Base-by-base conservation (phyloP, 768 basidiomycete species). In the Mycena pura region DNA sequence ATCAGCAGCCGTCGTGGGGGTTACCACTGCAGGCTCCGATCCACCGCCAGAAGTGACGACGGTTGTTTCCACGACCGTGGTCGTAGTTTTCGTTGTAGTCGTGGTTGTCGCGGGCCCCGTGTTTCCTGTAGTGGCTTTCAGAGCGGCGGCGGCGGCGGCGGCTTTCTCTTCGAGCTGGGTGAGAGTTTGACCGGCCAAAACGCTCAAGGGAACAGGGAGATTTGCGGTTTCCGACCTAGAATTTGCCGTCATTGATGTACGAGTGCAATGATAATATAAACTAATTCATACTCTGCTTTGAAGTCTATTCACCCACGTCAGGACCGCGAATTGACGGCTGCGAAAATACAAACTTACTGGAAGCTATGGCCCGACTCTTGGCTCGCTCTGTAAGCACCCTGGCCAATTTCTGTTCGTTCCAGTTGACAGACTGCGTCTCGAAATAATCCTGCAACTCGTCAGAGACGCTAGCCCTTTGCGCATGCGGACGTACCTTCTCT, bases 361-460 rank as follows among this genome's bases (percentile, higher is more conserved):
- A 59, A 19, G 67, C 69, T 22, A 68, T 60, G 31, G 69, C 66
- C 24, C 60, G 68, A 25, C 62, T 64, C 17, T 51, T 53, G 14
- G 69, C 68, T 45, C 69, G 48, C 50, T 66, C 60, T 3, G 65
- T 67, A 36, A 67, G 28, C 15, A 67, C 61, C 22, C 61, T 39
- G 3, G 69, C 57, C 17, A 65, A 40, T 14, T 73, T 76, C 11
- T 75, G 72, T 39, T 70, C 65, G 60, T 76, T 69, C 75, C 74
- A 77, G 6, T 66, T 68, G 24, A 55, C 56, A 11, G 70, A 51
- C 11, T 64, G 64, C 31, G 55, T 69, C 52, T 67, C 70, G 55
- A 73, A 72, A 50, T 73, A 75, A 48, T 75, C 72, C 74, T 76
- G 27, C 10, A 13, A 55, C 7, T 9, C 13, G 11, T 43, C n/a